Percentiles rank a stretch among this genome's conserved stretches.
These are phyloP conservation scores for Pleurozium schreberi DNA, from an alignment of 225 moss, liverwort and hornwort species.

Conservation along the genomic window DNA sequence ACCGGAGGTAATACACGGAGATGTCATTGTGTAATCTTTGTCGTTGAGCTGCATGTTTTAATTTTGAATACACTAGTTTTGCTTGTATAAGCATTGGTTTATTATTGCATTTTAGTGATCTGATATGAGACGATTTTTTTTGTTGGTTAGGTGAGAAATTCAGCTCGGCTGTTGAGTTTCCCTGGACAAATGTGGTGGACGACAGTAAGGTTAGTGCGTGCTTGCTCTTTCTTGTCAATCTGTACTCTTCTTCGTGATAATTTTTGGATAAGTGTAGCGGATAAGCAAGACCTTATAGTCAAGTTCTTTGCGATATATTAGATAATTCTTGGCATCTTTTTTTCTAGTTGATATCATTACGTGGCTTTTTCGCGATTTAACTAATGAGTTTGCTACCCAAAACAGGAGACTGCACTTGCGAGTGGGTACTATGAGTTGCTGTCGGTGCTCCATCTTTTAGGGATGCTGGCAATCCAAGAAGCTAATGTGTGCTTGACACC, in stretches of 20 bases:
- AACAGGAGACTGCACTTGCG: constrained; percentile 21
- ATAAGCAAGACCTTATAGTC: neutral
- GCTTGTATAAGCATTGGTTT: neutral
- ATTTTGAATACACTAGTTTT: neutral
- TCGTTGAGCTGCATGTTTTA: too few relatives aligned
- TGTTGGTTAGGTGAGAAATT: constrained; percentile 24
- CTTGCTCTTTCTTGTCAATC: neutral
- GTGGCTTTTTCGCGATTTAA: neutral
- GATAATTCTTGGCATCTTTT: too few relatives aligned
- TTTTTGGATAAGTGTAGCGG: too few relatives aligned
- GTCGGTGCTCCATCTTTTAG: constrained; percentile 36
- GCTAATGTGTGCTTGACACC: constrained; percentile 28
- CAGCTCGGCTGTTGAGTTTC: constrained; percentile 19
- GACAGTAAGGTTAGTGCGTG: constrained; percentile 12
- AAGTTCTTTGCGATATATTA: neutral
- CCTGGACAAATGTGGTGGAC: constrained; percentile 38
- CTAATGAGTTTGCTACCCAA: neutral
- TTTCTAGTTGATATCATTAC: neutral
- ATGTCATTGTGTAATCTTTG: neutral
- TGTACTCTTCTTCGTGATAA: neutral
- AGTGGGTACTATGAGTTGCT: constrained; percentile 42
- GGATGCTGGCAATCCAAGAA: constrained; percentile 33
- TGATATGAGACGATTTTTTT: neutral
- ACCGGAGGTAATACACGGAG: constrained; percentile 19
- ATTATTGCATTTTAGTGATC: neutral